Percentiles rank a stretch among this genome's conserved stretches.
Evolutionary conservation across 2,329 filamentous ascomycete genomes (phyloP).

Genomic region (Uncinocarpus reesii): DNA sequence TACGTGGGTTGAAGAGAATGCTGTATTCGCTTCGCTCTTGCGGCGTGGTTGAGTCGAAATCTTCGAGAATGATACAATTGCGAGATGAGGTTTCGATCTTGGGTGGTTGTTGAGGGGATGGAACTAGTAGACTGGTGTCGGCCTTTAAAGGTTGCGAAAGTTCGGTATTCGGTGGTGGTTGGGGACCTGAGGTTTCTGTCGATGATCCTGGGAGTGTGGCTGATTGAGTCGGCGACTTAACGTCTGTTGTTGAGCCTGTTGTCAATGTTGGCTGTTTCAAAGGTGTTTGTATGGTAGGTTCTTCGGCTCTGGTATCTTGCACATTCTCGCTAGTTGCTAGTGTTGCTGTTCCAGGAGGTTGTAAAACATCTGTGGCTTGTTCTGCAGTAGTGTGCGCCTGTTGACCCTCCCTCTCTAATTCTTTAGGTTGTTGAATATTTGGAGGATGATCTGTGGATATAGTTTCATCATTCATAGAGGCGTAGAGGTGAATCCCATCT

Average conservation of each 20-base stretch:
- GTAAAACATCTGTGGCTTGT: background rate
- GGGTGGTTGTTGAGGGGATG: constrained; percentile 2
- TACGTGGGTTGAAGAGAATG: constrained; percentile 48
- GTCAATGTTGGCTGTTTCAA: background rate
- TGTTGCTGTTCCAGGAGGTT: background rate
- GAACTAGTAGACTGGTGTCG: background rate
- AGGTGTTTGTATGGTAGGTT: background rate
- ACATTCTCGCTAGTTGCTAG: background rate
- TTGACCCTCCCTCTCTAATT: background rate
- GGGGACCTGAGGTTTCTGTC: constrained; percentile 8
- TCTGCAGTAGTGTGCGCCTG: background rate
- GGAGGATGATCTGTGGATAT: constrained; percentile 6
- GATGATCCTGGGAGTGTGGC: no score
- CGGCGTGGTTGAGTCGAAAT: constrained; percentile 47
- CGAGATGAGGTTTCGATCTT: constrained; percentile 25
- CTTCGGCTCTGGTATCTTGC: background rate
- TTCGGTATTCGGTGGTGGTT: background rate
- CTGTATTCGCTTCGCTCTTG: constrained; percentile 44
- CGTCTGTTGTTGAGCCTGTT: background rate
- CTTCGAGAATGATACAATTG: constrained; percentile 49
- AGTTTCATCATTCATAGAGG: constrained; percentile 18
- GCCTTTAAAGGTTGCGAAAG: background rate
- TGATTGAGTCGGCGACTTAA: background rate
- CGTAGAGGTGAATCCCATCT: constrained; percentile 22
- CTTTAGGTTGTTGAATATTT: background rate